phyloP scores from a whole-genome alignment of 169 alveolate species.

The Eimeria sp. region DNA sequence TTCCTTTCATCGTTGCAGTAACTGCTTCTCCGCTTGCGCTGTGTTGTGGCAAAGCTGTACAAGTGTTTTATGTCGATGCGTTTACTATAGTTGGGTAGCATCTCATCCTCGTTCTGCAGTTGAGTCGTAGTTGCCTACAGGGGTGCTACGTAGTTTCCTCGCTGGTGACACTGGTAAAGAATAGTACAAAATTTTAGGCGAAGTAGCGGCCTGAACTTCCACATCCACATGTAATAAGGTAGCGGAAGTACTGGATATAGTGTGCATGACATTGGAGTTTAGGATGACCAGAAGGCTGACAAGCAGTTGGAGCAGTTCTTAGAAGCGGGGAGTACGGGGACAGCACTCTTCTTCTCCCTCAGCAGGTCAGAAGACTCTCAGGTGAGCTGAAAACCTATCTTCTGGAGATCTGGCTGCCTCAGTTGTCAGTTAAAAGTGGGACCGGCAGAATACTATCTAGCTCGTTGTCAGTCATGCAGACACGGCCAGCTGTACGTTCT shows the following conservation, averaged over 20 bases:
- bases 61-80: neutral
- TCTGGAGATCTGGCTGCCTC: neutral
- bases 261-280: neutral
- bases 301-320: slow-evolving; percentile 21
- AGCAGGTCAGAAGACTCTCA: neutral
- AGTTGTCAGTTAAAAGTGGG: neutral
- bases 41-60: neutral
- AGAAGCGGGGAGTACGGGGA: slow-evolving; percentile 39
- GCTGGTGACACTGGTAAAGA: neutral
- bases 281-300: slow-evolving; percentile 46
- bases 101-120: neutral
- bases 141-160: neutral
- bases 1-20: neutral
- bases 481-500: neutral
- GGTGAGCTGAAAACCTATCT: neutral
- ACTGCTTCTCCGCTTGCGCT: neutral
- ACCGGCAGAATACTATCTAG: neutral
- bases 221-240: neutral
- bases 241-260: neutral
- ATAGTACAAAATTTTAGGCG: neutral
- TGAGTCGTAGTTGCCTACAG: neutral
- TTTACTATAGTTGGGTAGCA: no score
- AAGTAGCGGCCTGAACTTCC: neutral
- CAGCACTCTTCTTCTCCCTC: slow-evolving; percentile 34
- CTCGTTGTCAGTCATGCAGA: neutral